Base-by-base conservation (phyloP, 116 monocot species). In the Trichopus zeylanicus region DNA sequence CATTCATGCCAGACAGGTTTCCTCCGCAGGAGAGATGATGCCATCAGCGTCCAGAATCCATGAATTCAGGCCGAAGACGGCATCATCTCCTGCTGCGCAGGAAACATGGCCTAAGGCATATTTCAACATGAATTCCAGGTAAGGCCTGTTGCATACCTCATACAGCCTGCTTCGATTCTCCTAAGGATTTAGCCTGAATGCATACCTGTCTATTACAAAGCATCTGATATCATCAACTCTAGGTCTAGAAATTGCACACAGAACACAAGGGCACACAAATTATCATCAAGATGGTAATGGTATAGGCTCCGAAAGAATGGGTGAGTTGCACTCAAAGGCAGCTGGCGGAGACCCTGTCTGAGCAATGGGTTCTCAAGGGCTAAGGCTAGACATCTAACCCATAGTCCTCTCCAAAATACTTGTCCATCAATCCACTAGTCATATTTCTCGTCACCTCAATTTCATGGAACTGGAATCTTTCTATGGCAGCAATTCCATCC, bases 401-500 rank as follows among this genome's bases (percentile, higher is more conserved):
- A 51, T 97, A 97, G 47, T 91, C 87, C 68, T 81, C 97, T 0
- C 97, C 97, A 26, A 97, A 97, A 67, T 97, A 97, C 57, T 85
- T 91, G 57, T 97, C 97, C 0, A 97, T 87, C 62, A 97, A 69
- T 5, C 63, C 67, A 68, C 91, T 97, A n/a, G 97, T 91, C 97
- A 97, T 97, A 56, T 70, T 81, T 64, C 97, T 78, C 82, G 91
- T 77, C 46, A 73, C 77, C 31, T 84, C 90, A 19, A 91, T 97
- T 69, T 97, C 97, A 25, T 97, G 91, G 64, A 97, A 97, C 61
- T 97, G 97, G 61, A 97, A 97, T 70, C 84, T 82, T 60, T 97
- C 97, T 91, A 97, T 97, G n/a, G 91, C 97, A 54, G 87, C 91
- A 26, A 97, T 97, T 13, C 97, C 97, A 57, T 97, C 97, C 68